Percentiles rank a stretch among this genome's conserved stretches.
These are phyloP conservation scores for Saururus chinensis DNA, from an alignment of 164 flowering plant genomes.

Conservation along the genomic window DNA sequence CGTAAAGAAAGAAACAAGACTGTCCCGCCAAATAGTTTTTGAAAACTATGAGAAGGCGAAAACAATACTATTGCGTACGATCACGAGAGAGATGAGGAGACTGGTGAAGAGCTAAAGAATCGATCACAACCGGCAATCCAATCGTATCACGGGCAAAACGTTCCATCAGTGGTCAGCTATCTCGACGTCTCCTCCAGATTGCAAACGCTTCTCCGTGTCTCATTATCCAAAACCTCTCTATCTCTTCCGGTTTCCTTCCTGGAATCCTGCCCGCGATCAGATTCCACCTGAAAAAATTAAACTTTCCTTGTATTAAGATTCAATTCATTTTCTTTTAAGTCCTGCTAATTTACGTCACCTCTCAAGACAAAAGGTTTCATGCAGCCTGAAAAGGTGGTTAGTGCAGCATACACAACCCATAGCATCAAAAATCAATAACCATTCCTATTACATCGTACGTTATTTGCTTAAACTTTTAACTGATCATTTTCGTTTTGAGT, in stretches of 20 bases:
- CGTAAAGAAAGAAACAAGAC: too few relatives aligned
- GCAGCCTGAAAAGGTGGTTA: too few relatives aligned
- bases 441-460: too few relatives aligned
- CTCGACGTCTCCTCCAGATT: not conserved
- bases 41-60: too few relatives aligned
- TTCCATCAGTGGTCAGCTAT: not conserved
- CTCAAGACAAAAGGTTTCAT: not conserved
- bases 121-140: not conserved
- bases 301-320: not conserved
- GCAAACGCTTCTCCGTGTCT: conserved; percentile 37
- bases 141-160: not conserved
- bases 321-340: too few relatives aligned
- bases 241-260: conserved; percentile 67
- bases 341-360: not conserved
- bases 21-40: too few relatives aligned
- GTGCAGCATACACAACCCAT: too few relatives aligned
- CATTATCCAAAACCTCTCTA: conserved; percentile 83
- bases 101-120: not conserved
- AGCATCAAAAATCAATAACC: too few relatives aligned
- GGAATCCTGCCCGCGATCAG: conserved; percentile 72
- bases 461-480: too few relatives aligned
- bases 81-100: too few relatives aligned
- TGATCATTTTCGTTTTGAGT: too few relatives aligned
- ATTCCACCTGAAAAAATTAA: conserved; percentile 49
- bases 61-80: too few relatives aligned